Evolutionary conservation across 163 green algal genomes (phyloP).

Genomic region (Scenedesmus sp.): DNA sequence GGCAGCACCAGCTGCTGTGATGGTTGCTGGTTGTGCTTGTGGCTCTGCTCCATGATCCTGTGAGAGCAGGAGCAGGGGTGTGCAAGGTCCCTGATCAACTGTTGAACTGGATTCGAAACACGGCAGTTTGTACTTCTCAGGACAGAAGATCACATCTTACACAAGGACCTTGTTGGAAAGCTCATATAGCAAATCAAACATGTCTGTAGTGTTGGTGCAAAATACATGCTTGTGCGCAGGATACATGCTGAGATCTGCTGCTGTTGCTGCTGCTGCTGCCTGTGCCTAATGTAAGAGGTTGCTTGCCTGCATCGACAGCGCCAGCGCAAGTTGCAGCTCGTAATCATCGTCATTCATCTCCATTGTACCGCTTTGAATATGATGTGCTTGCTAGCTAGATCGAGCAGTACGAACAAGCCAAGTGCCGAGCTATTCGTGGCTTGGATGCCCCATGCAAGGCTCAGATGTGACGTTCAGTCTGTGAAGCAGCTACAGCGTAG

Average conservation of each 20-base stretch:
- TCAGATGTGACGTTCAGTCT: not conserved
- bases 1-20: not conserved
- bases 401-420: not conserved
- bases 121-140: not conserved
- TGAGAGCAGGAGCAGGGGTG: not conserved
- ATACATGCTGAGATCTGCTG: not conserved
- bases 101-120: not conserved
- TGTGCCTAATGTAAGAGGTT: not conserved
- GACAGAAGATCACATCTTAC: not conserved
- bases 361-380: not conserved
- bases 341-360: constrained; percentile 33
- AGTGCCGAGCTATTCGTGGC: not conserved
- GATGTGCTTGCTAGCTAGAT: no score
- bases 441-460: not conserved
- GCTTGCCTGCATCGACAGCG: constrained; percentile 43
- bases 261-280: not conserved
- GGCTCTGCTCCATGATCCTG: not conserved
- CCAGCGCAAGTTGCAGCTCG: constrained; percentile 47
- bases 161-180: not conserved
- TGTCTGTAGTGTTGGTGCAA: not conserved
- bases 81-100: not conserved
- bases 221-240: not conserved
- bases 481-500: not conserved
- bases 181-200: not conserved
- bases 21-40: not conserved